These are phyloP conservation scores for Pseudomassariella vexata DNA, from an alignment of 2,329 filamentous ascomycete species.

Conservation along the genomic window DNA sequence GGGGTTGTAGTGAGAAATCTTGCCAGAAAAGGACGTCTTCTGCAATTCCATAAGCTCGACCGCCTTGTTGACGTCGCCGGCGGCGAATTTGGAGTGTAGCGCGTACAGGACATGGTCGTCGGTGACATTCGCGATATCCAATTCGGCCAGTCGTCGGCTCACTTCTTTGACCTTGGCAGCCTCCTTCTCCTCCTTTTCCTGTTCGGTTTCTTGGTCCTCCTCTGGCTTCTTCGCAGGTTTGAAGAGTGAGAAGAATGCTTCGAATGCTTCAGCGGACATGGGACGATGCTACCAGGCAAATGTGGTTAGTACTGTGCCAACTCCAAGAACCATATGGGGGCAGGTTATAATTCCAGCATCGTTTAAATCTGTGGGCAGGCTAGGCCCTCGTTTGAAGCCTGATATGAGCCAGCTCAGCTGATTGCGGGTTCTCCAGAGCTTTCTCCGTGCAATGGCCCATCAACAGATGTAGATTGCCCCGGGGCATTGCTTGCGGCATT, in stretches of 20 bases:
- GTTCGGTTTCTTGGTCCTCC: constrained; percentile 36
- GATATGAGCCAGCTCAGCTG: too few relatives aligned
- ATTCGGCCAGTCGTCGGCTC: constrained; percentile 24
- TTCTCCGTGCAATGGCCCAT: too few relatives aligned
- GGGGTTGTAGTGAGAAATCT: constrained; percentile 69
- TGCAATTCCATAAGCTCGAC: constrained; percentile 72
- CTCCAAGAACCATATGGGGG: too few relatives aligned
- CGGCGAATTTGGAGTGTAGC: constrained; percentile 57
- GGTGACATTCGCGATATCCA: constrained; percentile 39
- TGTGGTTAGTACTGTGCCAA: too few relatives aligned
- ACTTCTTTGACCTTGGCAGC: constrained; percentile 32
- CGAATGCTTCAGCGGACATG: constrained; percentile 51
- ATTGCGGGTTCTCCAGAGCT: too few relatives aligned
- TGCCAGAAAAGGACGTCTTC: constrained; percentile 74
- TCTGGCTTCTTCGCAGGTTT: constrained; percentile 49
- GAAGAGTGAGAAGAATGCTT: constrained; percentile 60
- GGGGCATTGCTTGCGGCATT: too few relatives aligned
- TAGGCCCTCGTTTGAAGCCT: too few relatives aligned
- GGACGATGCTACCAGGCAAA: constrained; percentile 52
- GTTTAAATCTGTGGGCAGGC: too few relatives aligned
- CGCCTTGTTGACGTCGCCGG: constrained; percentile 67
- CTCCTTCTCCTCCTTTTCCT: constrained; percentile 44
- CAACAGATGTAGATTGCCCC: too few relatives aligned
- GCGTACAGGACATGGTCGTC: constrained; percentile 53
- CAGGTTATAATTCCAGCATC: too few relatives aligned